phyloP scores from a whole-genome alignment of 148 eudicot species.

The Silene latifolia region DNA sequence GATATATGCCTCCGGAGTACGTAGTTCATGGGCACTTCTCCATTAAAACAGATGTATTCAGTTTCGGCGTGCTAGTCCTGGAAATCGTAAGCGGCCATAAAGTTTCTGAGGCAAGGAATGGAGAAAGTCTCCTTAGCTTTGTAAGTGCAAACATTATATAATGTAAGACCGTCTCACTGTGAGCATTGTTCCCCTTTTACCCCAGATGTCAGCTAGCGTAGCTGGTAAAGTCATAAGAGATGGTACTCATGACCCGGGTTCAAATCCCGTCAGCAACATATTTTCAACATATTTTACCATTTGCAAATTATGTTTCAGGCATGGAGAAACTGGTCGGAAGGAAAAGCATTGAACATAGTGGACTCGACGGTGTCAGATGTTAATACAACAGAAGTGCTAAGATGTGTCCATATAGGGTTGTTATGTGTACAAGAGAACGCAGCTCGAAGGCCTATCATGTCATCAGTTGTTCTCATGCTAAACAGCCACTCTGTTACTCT shows the following conservation, averaged over 20 bases:
- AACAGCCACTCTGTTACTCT: conserved; percentile 18
- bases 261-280: too few relatives aligned
- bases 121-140: conserved; percentile 12
- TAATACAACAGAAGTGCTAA: conserved; percentile 20
- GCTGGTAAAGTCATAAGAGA: too few relatives aligned
- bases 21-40: conserved; percentile 32
- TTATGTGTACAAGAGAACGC: conserved; percentile 33
- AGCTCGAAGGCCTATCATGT: conserved; percentile 32
- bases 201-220: too few relatives aligned
- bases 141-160: conserved; percentile 5
- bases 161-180: too few relatives aligned
- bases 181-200: too few relatives aligned
- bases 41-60: conserved; percentile 31
- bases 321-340: conserved; percentile 36
- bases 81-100: conserved; percentile 28
- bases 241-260: too few relatives aligned
- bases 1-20: conserved; percentile 37
- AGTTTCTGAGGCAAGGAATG: conserved; percentile 12
- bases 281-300: too few relatives aligned
- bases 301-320: conserved; percentile 32
- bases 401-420: conserved; percentile 33
- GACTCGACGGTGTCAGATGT: conserved; percentile 9
- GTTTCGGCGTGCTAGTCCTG: conserved; percentile 38
- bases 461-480: conserved; percentile 26
- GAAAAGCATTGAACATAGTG: conserved; percentile 17